A percentile compares a stretch with the other conserved stretches of the same genome.
phyloP scores from a whole-genome alignment of 352 stramenopile genomes.

The Globisporangium echinulatum region DNA sequence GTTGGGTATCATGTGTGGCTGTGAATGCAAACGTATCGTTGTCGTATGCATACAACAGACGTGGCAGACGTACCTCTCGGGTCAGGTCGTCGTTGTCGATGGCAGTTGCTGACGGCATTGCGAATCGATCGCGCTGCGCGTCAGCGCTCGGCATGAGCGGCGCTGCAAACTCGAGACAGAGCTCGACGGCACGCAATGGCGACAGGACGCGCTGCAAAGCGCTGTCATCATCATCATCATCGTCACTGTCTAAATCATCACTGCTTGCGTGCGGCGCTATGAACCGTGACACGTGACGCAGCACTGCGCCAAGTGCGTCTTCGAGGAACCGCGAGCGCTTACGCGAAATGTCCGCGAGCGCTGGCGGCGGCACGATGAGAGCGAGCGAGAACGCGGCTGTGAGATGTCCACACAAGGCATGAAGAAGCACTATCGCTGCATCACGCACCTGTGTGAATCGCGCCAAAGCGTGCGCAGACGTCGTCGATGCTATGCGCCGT shows the following conservation, averaged over 20 bases:
- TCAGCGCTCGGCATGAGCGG: slow-evolving; percentile 11
- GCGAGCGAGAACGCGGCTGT: background rate
- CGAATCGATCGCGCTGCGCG: background rate
- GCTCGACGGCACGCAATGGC: slow-evolving; percentile 8
- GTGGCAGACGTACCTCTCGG: slow-evolving; percentile 10
- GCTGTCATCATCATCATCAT: background rate
- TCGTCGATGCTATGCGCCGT: slow-evolving; percentile 1
- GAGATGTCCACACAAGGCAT: no score
- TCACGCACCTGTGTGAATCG: slow-evolving; percentile 5
- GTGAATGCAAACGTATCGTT: no score
- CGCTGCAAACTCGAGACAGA: slow-evolving; percentile 18
- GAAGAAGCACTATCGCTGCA: background rate
- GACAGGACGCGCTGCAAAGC: slow-evolving; percentile 1
- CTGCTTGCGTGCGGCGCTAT: slow-evolving; percentile 2
- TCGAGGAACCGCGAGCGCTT: slow-evolving; percentile 70
- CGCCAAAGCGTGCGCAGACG: slow-evolving; percentile 3
- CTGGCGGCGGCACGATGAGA: slow-evolving; percentile 13
- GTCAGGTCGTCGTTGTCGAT: slow-evolving; percentile 3
- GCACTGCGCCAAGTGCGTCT: slow-evolving; percentile 45
- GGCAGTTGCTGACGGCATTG: background rate
- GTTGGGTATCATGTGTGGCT: no score
- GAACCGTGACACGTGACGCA: slow-evolving; percentile 22
- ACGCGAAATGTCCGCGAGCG: slow-evolving; percentile 40
- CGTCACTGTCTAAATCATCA: background rate
- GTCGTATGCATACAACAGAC: background rate